phyloP scores from a whole-genome alignment of 2,329 filamentous ascomycete species.

The Penicillium sclerotiorum region DNA sequence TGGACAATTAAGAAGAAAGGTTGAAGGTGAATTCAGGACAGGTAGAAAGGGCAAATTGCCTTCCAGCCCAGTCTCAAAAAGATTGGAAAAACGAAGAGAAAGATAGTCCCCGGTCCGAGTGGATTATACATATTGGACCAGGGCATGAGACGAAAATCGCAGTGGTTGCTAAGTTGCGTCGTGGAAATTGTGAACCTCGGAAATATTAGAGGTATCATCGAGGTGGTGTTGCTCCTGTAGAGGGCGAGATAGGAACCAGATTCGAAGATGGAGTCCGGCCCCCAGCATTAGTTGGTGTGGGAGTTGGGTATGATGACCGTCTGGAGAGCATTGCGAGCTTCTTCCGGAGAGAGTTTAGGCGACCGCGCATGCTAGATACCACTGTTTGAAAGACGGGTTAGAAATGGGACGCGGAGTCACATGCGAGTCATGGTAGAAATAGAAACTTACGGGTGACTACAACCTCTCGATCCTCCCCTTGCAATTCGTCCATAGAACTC shows the following conservation, averaged over 20 bases:
- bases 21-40: no score
- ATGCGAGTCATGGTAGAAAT: neutral
- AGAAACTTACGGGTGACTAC: conserved; percentile 52
- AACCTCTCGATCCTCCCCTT: conserved; percentile 51
- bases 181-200: neutral
- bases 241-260: conserved; percentile 33
- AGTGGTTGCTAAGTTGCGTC: no score
- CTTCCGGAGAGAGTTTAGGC: conserved; percentile 51
- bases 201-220: conserved; percentile 25
- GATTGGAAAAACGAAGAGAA: no score
- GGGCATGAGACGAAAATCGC: no score
- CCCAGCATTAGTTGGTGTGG: conserved; percentile 34
- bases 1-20: conserved; percentile 4
- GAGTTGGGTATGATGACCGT: conserved; percentile 44
- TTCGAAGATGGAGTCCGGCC: conserved; percentile 34
- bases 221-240: conserved; percentile 37
- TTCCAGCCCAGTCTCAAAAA: no score
- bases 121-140: no score
- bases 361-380: conserved; percentile 53
- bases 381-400: conserved; percentile 40
- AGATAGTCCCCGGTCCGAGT: no score
- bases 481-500: conserved; percentile 45
- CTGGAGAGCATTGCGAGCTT: conserved; percentile 53
- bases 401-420: neutral
- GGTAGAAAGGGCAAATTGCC: no score